Conservation (phyloP, 208 protist species). For the Strigomonas culicis region DNA sequence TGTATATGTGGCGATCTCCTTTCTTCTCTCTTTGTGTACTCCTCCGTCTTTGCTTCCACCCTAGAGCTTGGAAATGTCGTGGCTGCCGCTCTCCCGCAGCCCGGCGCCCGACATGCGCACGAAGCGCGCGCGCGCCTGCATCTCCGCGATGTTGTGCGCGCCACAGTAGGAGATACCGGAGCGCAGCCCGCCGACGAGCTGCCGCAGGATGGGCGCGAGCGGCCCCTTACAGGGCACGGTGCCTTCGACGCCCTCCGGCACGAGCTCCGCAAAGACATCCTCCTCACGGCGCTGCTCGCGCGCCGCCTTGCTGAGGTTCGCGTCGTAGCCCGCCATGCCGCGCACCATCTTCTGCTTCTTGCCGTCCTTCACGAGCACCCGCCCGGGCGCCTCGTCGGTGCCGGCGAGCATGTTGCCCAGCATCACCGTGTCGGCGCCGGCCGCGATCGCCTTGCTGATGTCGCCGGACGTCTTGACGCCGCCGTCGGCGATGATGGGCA, state of each 20-base stretch:
- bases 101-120: slow-evolving; percentile 81
- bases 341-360: slow-evolving; percentile 92
- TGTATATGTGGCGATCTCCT: background rate
- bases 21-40: background rate
- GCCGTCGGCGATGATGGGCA: slow-evolving; percentile 90
- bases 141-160: slow-evolving; percentile 63
- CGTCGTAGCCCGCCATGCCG: slow-evolving; percentile 89
- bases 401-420: slow-evolving; percentile 88
- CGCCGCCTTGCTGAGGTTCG: slow-evolving; percentile 89
- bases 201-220: slow-evolving; percentile 67
- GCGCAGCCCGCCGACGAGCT: slow-evolving; percentile 87
- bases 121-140: slow-evolving; percentile 78
- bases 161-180: slow-evolving; percentile 91
- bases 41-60: slow-evolving; percentile 1
- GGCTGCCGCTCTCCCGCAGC: slow-evolving; percentile 81
- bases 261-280: slow-evolving; percentile 83
- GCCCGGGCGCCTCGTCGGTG: slow-evolving; percentile 86
- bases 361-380: slow-evolving; percentile 87
- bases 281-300: slow-evolving; percentile 76
- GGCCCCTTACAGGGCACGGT: slow-evolving; percentile 85
- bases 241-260: slow-evolving; percentile 88
- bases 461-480: slow-evolving; percentile 80
- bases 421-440: slow-evolving; percentile 87
- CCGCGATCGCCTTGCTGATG: slow-evolving; percentile 88
- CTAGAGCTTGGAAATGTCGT: slow-evolving; percentile 89